Conservation (phyloP, 2,329 filamentous ascomycete species). For the Ophiostoma novo-ulmi region DNA sequence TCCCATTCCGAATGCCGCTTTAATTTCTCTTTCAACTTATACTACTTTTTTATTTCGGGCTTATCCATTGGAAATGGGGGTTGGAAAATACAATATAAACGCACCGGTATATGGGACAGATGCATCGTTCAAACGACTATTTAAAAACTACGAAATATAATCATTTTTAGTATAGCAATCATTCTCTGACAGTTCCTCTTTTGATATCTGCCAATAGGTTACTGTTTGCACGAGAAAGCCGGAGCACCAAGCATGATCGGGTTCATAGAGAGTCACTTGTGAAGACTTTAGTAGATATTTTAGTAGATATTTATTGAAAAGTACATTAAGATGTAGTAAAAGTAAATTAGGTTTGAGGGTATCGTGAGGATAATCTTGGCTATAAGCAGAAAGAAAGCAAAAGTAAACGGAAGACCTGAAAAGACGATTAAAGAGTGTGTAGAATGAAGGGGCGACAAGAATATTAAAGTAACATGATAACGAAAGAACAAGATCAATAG, state of each 20-base stretch:
- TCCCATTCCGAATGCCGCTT: no score
- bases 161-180: no score
- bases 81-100: slow-evolving; percentile 10
- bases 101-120: slow-evolving; percentile 2
- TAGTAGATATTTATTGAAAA: no score
- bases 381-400: background rate
- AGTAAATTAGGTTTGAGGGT: background rate
- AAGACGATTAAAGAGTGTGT: background rate
- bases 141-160: no score
- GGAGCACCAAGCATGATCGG: no score
- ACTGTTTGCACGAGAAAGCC: no score
- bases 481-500: background rate
- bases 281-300: no score
- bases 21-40: background rate
- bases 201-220: no score
- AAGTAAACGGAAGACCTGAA: background rate
- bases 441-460: background rate
- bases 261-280: background rate
- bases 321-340: background rate
- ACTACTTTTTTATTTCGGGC: background rate
- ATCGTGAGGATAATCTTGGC: slow-evolving; percentile 7
- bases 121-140: background rate
- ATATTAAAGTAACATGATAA: background rate
- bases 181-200: no score
- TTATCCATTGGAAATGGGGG: background rate